phyloP scores from a whole-genome alignment of 2,329 filamentous ascomycete species.

The Aspergillus amoenus region DNA sequence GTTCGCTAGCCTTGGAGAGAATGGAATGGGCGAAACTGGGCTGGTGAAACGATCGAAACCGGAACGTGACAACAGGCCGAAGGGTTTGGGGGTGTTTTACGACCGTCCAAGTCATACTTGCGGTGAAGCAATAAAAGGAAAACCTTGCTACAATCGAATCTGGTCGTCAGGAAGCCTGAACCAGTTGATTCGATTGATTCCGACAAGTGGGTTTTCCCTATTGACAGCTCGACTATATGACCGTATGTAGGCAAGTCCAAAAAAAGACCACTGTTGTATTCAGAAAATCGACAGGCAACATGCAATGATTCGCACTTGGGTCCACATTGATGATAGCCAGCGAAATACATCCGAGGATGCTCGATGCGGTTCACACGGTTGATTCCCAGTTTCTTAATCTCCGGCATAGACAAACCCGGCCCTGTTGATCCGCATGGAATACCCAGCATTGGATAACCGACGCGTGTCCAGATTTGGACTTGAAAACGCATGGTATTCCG shows the following conservation, averaged over 20 bases:
- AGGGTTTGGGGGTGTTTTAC: slow-evolving; percentile 25
- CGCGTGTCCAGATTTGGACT: slow-evolving; percentile 43
- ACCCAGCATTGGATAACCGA: slow-evolving; percentile 56
- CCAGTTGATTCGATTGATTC: slow-evolving; percentile 45
- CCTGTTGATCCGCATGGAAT: slow-evolving; percentile 62
- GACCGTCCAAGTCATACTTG: slow-evolving; percentile 37
- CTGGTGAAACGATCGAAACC: slow-evolving; percentile 21
- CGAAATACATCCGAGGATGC: slow-evolving; percentile 51
- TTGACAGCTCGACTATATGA: slow-evolving; percentile 28
- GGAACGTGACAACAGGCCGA: slow-evolving; percentile 42
- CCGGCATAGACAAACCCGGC: slow-evolving; percentile 53
- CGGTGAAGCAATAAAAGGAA: slow-evolving; percentile 44
- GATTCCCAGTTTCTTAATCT: slow-evolving; percentile 45
- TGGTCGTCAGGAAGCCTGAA: slow-evolving; percentile 21
- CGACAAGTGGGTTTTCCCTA: slow-evolving; percentile 54
- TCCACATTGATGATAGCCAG: slow-evolving; percentile 20
- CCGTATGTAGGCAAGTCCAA: slow-evolving; percentile 46
- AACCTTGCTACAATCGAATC: slow-evolving; percentile 56
- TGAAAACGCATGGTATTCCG: slow-evolving; percentile 47
- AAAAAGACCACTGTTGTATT: slow-evolving; percentile 33
- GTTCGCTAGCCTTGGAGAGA: slow-evolving; percentile 35
- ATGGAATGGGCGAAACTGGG: slow-evolving; percentile 1
- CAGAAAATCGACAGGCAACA: slow-evolving; percentile 24
- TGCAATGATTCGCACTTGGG: slow-evolving; percentile 17
- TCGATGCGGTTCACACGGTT: slow-evolving; percentile 52